Evolutionary conservation across 2,329 filamentous ascomycete genomes (phyloP).

Genomic region (Pyrenochaeta sp.): DNA sequence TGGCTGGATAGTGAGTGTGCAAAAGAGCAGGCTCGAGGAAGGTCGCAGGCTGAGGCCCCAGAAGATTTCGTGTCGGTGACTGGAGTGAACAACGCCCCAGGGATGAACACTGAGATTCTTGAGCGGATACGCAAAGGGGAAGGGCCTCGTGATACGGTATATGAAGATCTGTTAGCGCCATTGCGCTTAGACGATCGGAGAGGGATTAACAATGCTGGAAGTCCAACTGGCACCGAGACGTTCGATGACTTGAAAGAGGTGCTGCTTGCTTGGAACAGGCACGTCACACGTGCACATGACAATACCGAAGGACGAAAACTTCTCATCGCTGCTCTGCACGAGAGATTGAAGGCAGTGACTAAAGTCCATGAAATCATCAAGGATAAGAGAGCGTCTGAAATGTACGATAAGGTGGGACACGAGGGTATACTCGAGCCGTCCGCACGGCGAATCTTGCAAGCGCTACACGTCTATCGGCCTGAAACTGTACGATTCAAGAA

Average conservation of each 20-base stretch:
- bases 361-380: slow-evolving; percentile 1
- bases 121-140: slow-evolving; percentile 21
- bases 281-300: slow-evolving; percentile 6
- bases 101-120: slow-evolving; percentile 22
- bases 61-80: background rate
- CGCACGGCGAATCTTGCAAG: slow-evolving; percentile 12
- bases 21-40: background rate
- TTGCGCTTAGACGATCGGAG: slow-evolving; percentile 4
- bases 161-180: slow-evolving; percentile 30
- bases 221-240: slow-evolving; percentile 12
- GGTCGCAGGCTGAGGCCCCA: background rate
- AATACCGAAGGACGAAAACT: slow-evolving; percentile 3
- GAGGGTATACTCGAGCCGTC: slow-evolving; percentile 12
- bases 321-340: slow-evolving; percentile 14
- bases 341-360: slow-evolving; percentile 8
- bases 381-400: slow-evolving; percentile 3
- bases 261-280: slow-evolving; percentile 27
- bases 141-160: slow-evolving; percentile 14
- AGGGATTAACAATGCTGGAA: background rate
- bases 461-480: slow-evolving; percentile 27
- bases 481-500: slow-evolving; percentile 24
- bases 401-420: slow-evolving; percentile 1
- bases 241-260: slow-evolving; percentile 24
- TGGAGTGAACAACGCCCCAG: background rate
- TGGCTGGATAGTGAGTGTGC: background rate